Base-by-base conservation (phyloP, 805 yeast genomes). In the Pichia thaimueangensis region DNA sequence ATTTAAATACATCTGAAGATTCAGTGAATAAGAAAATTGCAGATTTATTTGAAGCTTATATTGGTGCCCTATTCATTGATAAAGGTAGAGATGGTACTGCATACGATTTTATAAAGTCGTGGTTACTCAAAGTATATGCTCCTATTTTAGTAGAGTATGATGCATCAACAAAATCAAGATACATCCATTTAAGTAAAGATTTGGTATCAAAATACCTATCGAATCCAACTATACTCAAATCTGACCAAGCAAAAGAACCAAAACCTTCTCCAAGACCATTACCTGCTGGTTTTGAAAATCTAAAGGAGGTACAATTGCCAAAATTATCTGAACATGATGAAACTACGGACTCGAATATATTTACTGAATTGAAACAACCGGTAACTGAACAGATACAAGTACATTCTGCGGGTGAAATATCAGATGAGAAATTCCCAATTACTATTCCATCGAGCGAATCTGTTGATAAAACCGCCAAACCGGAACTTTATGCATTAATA, bases 1-100 rank as follows among this genome's bases (percentile, higher is more conserved):
- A 25, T 13, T 45, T 35, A 8, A 37, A 45, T 33, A 21, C 42
- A 2, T 37, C 31, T 13, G 22, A 35, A 16, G 83, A 84, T 7
- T 74, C 23, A 10, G 15, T 71, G 43, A 73, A 73, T 50, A 91
- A 91, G 57, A 67, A 83, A 4, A 74, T 73, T 55, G 96, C 97
- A 0, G 98, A 91, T 68, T 78, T 84, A 0, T 86, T 91, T 58
- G 98, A 93, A 63, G 96, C 97, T 0, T 91, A 91, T 52, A 71
- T 93, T 35, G 97, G 96, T 6, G 98, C 94, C 0, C 61, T 91
- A 25, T 72, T 73, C 7, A 67, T 76, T 19, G 94, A 85, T 48
- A 42, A 54, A 12, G 45, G 45, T 3, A 40, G 38, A 27, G 31
- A 43, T 25, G 46, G 46, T 12, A 37, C 40, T 6, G 54, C 47